Evolutionary conservation across 148 eudicot genomes (phyloP).

Genomic region (Silene conica): DNA sequence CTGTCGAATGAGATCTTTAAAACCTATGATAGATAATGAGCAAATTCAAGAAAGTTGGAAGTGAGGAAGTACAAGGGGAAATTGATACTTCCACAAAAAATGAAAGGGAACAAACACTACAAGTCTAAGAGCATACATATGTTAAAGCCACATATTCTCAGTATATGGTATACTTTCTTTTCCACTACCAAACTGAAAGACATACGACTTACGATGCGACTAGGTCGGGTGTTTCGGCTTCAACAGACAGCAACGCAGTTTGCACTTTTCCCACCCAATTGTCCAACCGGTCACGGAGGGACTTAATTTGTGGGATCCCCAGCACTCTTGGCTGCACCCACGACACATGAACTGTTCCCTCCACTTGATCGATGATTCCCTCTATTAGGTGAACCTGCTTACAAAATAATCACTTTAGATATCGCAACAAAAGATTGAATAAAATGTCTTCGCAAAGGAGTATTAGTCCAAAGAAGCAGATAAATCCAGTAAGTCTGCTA

Average conservation of each 20-base stretch:
- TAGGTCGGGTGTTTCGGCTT: slow-evolving; percentile 92
- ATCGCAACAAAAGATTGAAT: neutral
- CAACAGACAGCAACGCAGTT: slow-evolving; percentile 78
- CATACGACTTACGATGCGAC: slow-evolving; percentile 44
- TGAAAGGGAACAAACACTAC: slow-evolving; percentile 4
- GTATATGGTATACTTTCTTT: slow-evolving; percentile 13
- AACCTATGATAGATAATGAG: neutral
- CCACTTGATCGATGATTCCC: slow-evolving; percentile 93
- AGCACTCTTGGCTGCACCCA: slow-evolving; percentile 98
- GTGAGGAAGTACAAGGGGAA: neutral
- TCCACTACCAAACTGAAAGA: slow-evolving; percentile 12
- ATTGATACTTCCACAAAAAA: slow-evolving; percentile 6
- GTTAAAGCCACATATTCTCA: slow-evolving; percentile 15
- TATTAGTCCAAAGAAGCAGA: neutral
- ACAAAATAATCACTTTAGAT: neutral
- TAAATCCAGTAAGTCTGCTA: neutral
- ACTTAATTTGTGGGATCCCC: slow-evolving; percentile 69
- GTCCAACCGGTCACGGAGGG: slow-evolving; percentile 73
- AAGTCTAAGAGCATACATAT: neutral
- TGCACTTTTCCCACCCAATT: slow-evolving; percentile 81
- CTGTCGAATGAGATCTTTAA: neutral
- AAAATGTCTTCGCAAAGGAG: neutral
- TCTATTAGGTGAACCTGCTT: slow-evolving; percentile 95
- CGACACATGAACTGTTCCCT: slow-evolving; percentile 79
- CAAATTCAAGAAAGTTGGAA: neutral